phyloP scores from a whole-genome alignment of 768 basidiomycete species.

The Glaciozyma antarctica region DNA sequence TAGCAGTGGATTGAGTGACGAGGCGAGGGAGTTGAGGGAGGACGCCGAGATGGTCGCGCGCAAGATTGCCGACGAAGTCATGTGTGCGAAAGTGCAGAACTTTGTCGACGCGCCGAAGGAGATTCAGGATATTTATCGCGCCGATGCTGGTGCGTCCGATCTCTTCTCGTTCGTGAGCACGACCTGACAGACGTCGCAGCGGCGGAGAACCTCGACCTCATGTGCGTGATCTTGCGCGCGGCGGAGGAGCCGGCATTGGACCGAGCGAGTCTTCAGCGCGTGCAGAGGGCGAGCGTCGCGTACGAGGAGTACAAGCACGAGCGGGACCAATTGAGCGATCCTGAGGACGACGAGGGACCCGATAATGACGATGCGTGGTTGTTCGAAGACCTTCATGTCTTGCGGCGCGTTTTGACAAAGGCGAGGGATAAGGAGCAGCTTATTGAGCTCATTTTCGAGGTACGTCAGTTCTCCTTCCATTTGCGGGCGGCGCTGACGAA shows the following conservation, averaged over 20 bases:
- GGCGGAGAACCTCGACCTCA: constrained; percentile 60
- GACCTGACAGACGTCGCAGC: background rate
- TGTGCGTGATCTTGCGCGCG: constrained; percentile 66
- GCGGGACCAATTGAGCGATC: constrained; percentile 57
- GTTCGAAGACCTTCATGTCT: constrained; percentile 76
- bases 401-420: constrained; percentile 66
- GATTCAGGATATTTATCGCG: constrained; percentile 70
- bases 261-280: constrained; percentile 67
- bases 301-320: constrained; percentile 63
- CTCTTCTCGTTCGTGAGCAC: background rate
- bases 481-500: background rate
- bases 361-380: constrained; percentile 93
- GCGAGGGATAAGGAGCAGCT: constrained; percentile 82
- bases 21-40: constrained; percentile 70
- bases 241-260: constrained; percentile 64
- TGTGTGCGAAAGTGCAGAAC: constrained; percentile 77
- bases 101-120: constrained; percentile 82
- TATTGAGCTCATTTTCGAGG: constrained; percentile 91
- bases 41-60: constrained; percentile 79
- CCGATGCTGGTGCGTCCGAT: constrained; percentile 58
- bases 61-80: constrained; percentile 75
- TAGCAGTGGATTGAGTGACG: constrained; percentile 80
- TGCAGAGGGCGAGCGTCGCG: constrained; percentile 66
- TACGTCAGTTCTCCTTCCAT: constrained; percentile 38
- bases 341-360: constrained; percentile 79